Evolutionary conservation across 495 filamentous ascomycete genomes (phyloP).

Genomic region (Massariosphaeria phaeospora): DNA sequence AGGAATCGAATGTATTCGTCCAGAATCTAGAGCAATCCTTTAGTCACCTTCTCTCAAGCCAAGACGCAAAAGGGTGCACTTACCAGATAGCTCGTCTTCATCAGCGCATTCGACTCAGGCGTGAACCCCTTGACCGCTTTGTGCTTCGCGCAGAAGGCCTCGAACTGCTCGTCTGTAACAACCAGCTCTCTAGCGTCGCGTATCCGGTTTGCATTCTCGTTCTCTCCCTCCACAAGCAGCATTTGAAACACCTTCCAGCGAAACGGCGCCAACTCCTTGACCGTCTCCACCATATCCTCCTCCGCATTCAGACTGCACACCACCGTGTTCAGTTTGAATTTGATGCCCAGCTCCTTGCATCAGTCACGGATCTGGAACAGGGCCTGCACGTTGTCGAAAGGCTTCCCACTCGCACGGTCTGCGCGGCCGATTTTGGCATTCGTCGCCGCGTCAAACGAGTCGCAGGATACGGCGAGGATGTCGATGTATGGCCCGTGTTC

Average conservation of each 20-base stretch:
- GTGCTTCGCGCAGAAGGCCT: conserved; percentile 48
- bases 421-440: conserved; percentile 53
- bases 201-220: conserved; percentile 46
- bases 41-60: not conserved
- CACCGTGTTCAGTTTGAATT: conserved; percentile 59
- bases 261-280: conserved; percentile 46
- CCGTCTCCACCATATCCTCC: conserved; percentile 52
- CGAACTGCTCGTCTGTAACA: conserved; percentile 49
- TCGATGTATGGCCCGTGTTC: conserved; percentile 47
- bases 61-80: conserved; percentile 38
- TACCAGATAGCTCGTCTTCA: conserved; percentile 39
- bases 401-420: conserved; percentile 29
- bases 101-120: conserved; percentile 50
- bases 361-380: conserved; percentile 44
- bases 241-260: conserved; percentile 57
- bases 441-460: conserved; percentile 53
- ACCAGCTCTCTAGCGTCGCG: conserved; percentile 46
- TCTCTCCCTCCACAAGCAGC: conserved; percentile 53
- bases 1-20: conserved; percentile 56
- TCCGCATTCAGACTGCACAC: conserved; percentile 48
- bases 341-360: conserved; percentile 48
- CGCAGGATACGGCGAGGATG: conserved; percentile 53
- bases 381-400: conserved; percentile 42
- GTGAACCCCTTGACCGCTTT: conserved; percentile 43
- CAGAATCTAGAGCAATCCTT: conserved; percentile 43